Conservation (phyloP, 1,139 yeast species). For the Kodamaea derodonti region DNA sequence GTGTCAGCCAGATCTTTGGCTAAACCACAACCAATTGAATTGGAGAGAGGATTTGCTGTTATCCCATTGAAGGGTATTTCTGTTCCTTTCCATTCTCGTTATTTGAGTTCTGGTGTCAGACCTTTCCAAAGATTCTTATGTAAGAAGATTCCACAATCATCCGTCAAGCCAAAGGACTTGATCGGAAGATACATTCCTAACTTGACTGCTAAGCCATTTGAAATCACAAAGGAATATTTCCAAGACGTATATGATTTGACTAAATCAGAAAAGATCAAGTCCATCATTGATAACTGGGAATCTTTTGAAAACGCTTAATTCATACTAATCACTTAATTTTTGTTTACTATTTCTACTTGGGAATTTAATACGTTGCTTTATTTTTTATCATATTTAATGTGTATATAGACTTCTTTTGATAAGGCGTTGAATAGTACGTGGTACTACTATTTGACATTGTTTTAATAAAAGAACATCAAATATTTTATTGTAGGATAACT, state of each 20-base stretch:
- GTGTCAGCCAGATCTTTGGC: constrained; percentile 75
- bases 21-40: constrained; percentile 93
- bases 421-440: constrained; percentile 9
- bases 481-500: neutral
- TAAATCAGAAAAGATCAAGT: constrained; percentile 84
- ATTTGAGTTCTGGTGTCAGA: constrained; percentile 95
- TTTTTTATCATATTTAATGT: constrained; percentile 5
- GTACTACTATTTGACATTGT: constrained; percentile 9
- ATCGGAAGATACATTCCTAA: constrained; percentile 96
- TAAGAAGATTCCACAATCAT: constrained; percentile 92
- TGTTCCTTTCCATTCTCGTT: constrained; percentile 98
- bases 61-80: constrained; percentile 98
- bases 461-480: constrained; percentile 1
- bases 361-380: constrained; percentile 3
- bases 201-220: constrained; percentile 96
- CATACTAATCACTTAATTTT: too few species aligned
- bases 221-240: constrained; percentile 93
- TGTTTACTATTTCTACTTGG: constrained; percentile 1
- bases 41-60: constrained; percentile 97
- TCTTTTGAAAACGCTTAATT: constrained; percentile 54
- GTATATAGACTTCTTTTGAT: constrained; percentile 5
- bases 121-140: constrained; percentile 97
- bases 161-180: constrained; percentile 90
- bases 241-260: constrained; percentile 92
- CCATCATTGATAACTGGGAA: constrained; percentile 93